phyloP scores from a whole-genome alignment of 2,329 filamentous ascomycete species.

The Clonostachys rosea region DNA sequence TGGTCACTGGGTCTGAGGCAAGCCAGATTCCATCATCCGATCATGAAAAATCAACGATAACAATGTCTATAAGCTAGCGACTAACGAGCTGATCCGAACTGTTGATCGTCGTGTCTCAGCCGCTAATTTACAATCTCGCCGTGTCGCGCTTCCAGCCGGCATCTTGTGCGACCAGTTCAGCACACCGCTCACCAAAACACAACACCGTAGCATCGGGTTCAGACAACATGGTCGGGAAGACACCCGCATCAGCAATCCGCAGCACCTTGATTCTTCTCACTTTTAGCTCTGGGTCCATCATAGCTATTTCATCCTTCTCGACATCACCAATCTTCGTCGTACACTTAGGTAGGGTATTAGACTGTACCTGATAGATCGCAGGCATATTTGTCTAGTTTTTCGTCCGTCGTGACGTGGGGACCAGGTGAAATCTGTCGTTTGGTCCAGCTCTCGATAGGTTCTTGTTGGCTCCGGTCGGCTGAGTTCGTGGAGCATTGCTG shows the following conservation, averaged over 20 bases:
- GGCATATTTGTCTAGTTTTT: constrained; percentile 77
- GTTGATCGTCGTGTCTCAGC: too few relatives aligned
- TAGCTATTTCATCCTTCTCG: constrained; percentile 57
- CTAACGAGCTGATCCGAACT: too few relatives aligned
- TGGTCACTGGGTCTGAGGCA: too few relatives aligned
- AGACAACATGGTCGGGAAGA: constrained; percentile 87
- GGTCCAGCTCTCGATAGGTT: constrained; percentile 78
- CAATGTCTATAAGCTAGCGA: too few relatives aligned
- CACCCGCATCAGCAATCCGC: constrained; percentile 79
- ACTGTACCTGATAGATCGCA: constrained; percentile 80
- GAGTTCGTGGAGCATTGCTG: constrained; percentile 68
- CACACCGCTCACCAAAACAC: constrained; percentile 76
- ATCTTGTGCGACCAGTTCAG: constrained; percentile 71
- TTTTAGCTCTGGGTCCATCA: too few relatives aligned
- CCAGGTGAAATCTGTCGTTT: constrained; percentile 79
- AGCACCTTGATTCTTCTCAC: constrained; percentile 68
- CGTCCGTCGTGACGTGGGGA: constrained; percentile 67
- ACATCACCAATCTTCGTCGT: constrained; percentile 88
- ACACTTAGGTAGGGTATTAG: constrained; percentile 82
- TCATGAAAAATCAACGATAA: too few relatives aligned
- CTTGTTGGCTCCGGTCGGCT: constrained; percentile 68
- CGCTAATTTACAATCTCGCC: neutral
- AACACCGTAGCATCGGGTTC: constrained; percentile 92
- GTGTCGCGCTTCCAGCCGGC: constrained; percentile 43
- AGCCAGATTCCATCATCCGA: too few relatives aligned